Evolutionary conservation across 495 filamentous ascomycete genomes (phyloP), one percentile per base, ranked within the genome.

Genomic region (Parachaetomium inaequale): DNA sequence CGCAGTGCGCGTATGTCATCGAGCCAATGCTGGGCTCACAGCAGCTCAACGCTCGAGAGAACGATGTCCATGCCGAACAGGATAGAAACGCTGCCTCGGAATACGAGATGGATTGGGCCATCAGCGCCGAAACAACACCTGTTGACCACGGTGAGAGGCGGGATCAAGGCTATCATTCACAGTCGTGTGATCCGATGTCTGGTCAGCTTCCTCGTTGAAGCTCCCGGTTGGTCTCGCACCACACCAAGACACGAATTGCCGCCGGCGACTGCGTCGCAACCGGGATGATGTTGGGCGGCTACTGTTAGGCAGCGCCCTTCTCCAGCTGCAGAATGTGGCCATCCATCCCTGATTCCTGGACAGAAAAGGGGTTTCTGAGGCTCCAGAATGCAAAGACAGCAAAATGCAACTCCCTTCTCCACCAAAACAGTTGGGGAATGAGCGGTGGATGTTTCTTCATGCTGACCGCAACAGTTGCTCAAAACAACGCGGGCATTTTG

Each of bases 401-500:
- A 36, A 21, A 19, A 34, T 5, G 19, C 31, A 32, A 8, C n/a
- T 4, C 7, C 17, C 31, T 54, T 34, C 32, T 55, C 52, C 52
- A 55, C 52, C 52, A 42, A 55, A 55, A 46, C n/a, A 17, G 14
- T 38, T 4, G 10, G 32, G 34, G 11, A 55, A 55, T 55, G 52
- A 54, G 51, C 51, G n/a, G 51, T 36, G 31, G 52, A 40, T 19
- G 12, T 40, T 40, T n/a, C 21, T 55, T 55, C 32, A 55, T 55
- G 52, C 52, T 28, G 12, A 28, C 52, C 52, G 11, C 5, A 42
- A 17, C 3, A 28, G 7, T 55, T 42, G 34, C 52, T 19, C 38
- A 38, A 25, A 14, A 23, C n/a, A 40, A 38, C 3, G 51, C 31
- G 31, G 5, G 19, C 31, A 2, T 25, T 43, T 23, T 25, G 49